Percentiles rank a stretch among this genome's conserved stretches.
These are phyloP conservation scores for Picea glauca DNA, from an alignment of 75 land plant genomes.

Conservation along the genomic window DNA sequence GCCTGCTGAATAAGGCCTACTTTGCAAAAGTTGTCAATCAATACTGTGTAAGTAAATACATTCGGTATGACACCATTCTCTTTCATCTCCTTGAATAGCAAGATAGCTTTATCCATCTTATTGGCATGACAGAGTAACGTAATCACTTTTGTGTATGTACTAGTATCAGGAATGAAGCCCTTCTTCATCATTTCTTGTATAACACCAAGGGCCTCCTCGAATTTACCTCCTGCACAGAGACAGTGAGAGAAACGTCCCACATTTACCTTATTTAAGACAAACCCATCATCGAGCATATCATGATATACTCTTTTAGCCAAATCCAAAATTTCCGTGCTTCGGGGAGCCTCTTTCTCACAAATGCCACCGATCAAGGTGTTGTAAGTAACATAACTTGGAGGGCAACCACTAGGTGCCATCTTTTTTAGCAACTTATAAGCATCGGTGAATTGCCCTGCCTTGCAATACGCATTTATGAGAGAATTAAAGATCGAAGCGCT, in stretches of 20 bases:
- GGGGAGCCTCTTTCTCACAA: constrained; percentile 47
- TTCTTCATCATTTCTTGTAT: constrained; percentile 64
- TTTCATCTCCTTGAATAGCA: constrained; percentile 65
- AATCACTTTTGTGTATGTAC: constrained; percentile 70
- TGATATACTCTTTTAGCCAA: constrained; percentile 52
- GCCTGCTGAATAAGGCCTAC: constrained; percentile 67
- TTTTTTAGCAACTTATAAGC: constrained; percentile 62
- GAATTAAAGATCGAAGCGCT: constrained; percentile 53
- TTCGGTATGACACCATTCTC: constrained; percentile 48
- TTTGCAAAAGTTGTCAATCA: constrained; percentile 74
- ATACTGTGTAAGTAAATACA: constrained; percentile 56
- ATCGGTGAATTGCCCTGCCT: constrained; percentile 42
- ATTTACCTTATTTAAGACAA: constrained; percentile 57
- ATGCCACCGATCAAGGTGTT: constrained; percentile 68
- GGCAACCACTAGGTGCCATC: constrained; percentile 44
- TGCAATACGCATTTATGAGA: constrained; percentile 67
- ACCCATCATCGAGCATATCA: constrained; percentile 53
- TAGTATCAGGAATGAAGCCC: constrained; percentile 67
- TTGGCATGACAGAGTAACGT: constrained; percentile 43
- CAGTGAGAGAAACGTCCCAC: constrained; percentile 44
- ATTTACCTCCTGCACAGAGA: constrained; percentile 52
- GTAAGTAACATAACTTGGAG: constrained; percentile 59
- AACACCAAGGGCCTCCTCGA: constrained; percentile 53
- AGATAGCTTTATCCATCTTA: constrained; percentile 55
- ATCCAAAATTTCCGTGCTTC: constrained; percentile 22